A percentile compares a stretch with the other conserved stretches of the same genome.
Evolutionary conservation across 228 moss, liverwort and hornwort genomes (phyloP).

Genomic region (Sphagnum fallax): DNA sequence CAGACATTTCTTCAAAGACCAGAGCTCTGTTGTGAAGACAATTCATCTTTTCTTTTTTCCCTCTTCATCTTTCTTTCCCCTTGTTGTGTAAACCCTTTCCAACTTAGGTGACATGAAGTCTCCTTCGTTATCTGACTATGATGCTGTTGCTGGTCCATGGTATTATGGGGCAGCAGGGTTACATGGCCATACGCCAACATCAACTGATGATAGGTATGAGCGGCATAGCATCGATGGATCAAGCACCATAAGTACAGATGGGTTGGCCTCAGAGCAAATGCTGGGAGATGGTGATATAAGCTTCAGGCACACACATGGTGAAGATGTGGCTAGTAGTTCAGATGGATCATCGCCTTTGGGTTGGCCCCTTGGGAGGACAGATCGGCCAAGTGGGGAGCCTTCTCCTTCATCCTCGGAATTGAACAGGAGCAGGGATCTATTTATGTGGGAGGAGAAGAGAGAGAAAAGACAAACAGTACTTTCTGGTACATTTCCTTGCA

Average conservation of each 20-base stretch:
- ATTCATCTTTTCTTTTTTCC: no score
- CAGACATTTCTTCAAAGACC: no score
- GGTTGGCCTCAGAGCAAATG: constrained; percentile 57
- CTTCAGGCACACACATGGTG: constrained; percentile 61
- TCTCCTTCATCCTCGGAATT: constrained; percentile 54
- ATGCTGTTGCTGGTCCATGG: no score
- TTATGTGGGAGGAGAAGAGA: constrained; percentile 99
- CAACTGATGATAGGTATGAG: constrained; percentile 48
- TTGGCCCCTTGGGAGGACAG: constrained; percentile 73
- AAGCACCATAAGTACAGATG: constrained; percentile 69
- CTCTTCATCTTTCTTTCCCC: no score
- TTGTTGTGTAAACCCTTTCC: no score
- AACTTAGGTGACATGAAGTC: no score
- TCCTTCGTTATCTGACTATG: no score
- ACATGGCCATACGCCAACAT: no score
- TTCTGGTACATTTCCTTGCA: constrained; percentile 40
- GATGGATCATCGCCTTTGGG: constrained; percentile 72
- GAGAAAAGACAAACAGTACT: constrained; percentile 95
- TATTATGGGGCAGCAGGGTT: no score
- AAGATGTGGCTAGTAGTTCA: constrained; percentile 66
- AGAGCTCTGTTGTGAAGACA: no score
- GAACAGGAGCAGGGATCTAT: constrained; percentile 51
- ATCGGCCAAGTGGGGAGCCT: constrained; percentile 36
- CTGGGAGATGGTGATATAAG: constrained; percentile 71
- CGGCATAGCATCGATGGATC: constrained; percentile 67